A percentile compares a stretch with the other conserved stretches of the same genome.
These are phyloP conservation scores for Colletotrichum tofieldiae DNA, from an alignment of 2,329 filamentous ascomycete species.

Conservation along the genomic window DNA sequence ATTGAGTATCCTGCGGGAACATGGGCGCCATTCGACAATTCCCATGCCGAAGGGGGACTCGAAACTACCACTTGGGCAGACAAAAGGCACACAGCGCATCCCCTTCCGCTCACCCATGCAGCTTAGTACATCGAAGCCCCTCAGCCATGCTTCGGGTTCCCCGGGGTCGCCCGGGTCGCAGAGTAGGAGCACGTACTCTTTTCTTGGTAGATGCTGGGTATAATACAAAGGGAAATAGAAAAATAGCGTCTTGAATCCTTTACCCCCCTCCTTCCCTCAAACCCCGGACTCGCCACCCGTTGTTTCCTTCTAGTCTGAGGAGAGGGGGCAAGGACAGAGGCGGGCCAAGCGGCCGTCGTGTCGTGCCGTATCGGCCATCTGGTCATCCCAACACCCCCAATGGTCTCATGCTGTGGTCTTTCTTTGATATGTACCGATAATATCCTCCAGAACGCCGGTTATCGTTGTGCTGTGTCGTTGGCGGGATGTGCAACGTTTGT, in stretches of 20 bases:
- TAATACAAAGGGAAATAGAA: conserved; percentile 35
- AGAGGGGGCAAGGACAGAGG: background rate
- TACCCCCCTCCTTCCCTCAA: conserved; percentile 5
- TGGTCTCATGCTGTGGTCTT: conserved; percentile 16
- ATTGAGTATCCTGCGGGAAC: background rate
- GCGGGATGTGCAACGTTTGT: conserved; percentile 9
- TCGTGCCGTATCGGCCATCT: conserved; percentile 18
- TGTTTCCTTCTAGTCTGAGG: conserved; percentile 11
- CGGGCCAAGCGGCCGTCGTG: conserved; percentile 14
- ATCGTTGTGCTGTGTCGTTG: background rate
- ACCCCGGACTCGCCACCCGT: conserved; percentile 3
- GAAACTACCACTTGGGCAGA: background rate
- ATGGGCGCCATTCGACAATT: background rate
- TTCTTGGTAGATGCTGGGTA: conserved; percentile 40
- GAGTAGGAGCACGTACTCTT: conserved; percentile 17
- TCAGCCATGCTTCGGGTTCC: conserved; percentile 22
- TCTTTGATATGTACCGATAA: background rate
- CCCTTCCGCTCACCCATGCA: background rate
- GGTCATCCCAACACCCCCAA: background rate
- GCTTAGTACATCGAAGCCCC: background rate
- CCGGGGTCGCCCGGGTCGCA: conserved; percentile 15
- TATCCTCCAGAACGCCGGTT: conserved; percentile 19
- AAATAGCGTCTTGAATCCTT: background rate
- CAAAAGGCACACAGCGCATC: background rate
- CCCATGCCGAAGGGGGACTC: too few species aligned